Conservation (phyloP, 441 rosid genomes). For the Geranium incanum region DNA sequence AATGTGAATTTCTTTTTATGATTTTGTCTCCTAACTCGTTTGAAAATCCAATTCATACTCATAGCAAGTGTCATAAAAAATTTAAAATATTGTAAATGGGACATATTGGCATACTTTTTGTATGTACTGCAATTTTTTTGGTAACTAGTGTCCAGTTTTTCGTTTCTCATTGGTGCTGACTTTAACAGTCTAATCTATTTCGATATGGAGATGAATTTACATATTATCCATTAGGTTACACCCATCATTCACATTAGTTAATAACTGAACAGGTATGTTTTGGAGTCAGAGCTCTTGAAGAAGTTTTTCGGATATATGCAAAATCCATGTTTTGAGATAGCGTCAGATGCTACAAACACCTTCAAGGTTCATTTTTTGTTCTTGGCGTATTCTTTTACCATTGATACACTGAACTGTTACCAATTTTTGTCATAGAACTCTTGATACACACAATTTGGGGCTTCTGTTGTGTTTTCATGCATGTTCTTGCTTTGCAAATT, state of each 20-base stretch:
- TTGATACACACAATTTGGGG: neutral
- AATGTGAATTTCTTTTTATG: too few relatives aligned
- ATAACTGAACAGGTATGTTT: constrained; percentile 43
- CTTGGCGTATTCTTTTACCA: neutral
- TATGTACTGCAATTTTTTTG: neutral
- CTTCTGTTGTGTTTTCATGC: neutral
- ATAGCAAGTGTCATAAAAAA: neutral
- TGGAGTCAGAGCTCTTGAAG: constrained; percentile 51
- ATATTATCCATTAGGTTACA: too few relatives aligned
- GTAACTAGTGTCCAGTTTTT: too few relatives aligned
- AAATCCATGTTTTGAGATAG: constrained; percentile 65
- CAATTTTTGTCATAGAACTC: neutral
- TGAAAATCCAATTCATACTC: neutral
- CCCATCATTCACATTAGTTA: constrained; percentile 5
- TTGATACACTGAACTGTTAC: neutral
- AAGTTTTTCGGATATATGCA: constrained; percentile 55
- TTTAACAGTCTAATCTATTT: too few relatives aligned
- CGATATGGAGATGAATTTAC: too few relatives aligned
- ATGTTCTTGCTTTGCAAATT: neutral
- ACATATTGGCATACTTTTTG: neutral
- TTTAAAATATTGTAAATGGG: neutral
- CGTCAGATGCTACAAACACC: constrained; percentile 67
- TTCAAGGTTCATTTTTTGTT: constrained; percentile 38
- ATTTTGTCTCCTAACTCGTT: neutral
- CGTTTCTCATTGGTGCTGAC: too few relatives aligned